Percentiles rank a stretch among this genome's conserved stretches.
These are phyloP conservation scores for Isoetes taiwanensis DNA, from an alignment of 75 land plant genomes.

Conservation along the genomic window DNA sequence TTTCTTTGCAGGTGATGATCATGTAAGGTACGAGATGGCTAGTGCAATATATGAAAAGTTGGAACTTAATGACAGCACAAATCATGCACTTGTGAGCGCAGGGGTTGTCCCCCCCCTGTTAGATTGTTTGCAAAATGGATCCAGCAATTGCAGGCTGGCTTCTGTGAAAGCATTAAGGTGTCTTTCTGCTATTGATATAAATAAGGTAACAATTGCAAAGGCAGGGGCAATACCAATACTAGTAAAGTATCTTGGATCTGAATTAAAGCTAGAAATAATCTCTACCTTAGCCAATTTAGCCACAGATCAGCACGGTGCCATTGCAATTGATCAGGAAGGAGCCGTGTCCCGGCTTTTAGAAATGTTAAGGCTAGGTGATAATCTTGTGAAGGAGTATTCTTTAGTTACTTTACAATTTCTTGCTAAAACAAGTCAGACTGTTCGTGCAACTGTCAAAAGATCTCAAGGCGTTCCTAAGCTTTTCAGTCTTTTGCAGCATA, in stretches of 20 bases:
- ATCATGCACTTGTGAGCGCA: constrained; percentile 11
- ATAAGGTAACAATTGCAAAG: constrained; percentile 9
- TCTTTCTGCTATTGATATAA: constrained; percentile 9
- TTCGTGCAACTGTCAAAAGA: too few species aligned
- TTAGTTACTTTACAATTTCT: constrained; percentile 11
- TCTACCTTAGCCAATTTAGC: constrained; percentile 13
- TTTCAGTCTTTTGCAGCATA: neutral
- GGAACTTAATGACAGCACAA: constrained; percentile 9
- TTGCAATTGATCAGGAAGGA: constrained; percentile 15
- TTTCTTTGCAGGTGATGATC: constrained; percentile 13
- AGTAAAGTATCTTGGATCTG: constrained; percentile 1
- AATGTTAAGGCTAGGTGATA: constrained; percentile 7
- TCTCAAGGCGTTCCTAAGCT: too few species aligned
- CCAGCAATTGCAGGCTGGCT: neutral
- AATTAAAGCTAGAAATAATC: neutral
- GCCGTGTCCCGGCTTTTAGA: constrained; percentile 7
- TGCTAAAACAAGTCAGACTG: constrained; percentile 15
- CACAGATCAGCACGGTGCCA: constrained; percentile 9
- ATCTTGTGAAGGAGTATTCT: constrained; percentile 9
- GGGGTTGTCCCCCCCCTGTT: constrained; percentile 15
- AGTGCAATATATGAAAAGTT: constrained; percentile 1
- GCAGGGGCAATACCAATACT: constrained; percentile 14
- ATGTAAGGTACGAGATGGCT: constrained; percentile 9
- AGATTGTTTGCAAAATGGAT: constrained; percentile 5
- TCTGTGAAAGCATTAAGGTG: constrained; percentile 9